phyloP scores from a whole-genome alignment of 2,329 filamentous ascomycete genomes.

The Fusarium azukiicola region DNA sequence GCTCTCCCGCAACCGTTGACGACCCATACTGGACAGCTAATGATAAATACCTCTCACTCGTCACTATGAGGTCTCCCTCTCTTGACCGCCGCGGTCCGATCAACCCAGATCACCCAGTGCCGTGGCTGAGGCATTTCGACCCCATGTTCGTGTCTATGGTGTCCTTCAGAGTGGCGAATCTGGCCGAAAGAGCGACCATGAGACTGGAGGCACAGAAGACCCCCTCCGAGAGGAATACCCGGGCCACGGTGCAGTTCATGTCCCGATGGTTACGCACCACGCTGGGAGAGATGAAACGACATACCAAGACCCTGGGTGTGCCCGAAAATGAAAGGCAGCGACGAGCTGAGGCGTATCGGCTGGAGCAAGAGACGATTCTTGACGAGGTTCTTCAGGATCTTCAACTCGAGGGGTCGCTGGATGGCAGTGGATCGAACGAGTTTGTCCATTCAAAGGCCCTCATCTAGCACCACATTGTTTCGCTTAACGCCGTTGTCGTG shows the following conservation, averaged over 20 bases:
- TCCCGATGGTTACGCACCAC: background rate
- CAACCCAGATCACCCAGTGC: background rate
- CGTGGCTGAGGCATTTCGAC: background rate
- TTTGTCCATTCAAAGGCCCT: no score
- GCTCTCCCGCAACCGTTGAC: background rate
- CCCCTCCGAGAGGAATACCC: background rate
- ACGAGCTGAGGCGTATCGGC: background rate
- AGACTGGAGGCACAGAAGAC: background rate
- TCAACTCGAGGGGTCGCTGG: background rate
- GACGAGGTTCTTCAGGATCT: background rate
- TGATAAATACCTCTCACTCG: background rate
- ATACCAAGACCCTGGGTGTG: background rate
- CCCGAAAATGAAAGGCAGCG: background rate
- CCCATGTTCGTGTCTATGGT: background rate
- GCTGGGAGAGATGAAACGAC: background rate
- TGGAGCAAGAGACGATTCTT: background rate
- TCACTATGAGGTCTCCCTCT: background rate
- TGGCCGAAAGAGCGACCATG: background rate
- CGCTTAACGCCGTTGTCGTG: no score
- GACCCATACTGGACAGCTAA: background rate
- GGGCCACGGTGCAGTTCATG: background rate
- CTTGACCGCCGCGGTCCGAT: background rate
- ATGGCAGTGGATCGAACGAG: background rate
- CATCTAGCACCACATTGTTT: no score
- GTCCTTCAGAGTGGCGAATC: background rate